A percentile compares a stretch with the other conserved stretches of the same genome.
Evolutionary conservation across 495 filamentous ascomycete species (phyloP).

Genomic region (Xylaria grammica): DNA sequence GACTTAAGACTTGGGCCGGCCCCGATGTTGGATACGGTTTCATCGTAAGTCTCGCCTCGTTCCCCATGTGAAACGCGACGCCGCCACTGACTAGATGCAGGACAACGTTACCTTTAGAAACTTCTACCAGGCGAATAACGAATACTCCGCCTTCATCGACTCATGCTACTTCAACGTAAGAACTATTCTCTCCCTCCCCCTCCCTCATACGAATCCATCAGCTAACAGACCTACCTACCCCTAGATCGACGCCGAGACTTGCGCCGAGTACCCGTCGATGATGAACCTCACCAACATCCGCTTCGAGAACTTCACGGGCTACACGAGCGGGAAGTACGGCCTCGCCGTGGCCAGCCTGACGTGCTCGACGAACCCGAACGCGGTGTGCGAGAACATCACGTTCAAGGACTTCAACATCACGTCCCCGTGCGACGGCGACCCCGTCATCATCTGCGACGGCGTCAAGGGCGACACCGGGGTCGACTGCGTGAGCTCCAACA

Average conservation of each 20-base stretch:
- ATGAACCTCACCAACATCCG: slow-evolving; percentile 61
- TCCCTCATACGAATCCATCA: background rate
- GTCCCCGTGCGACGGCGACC: slow-evolving; percentile 51
- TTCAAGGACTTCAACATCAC: slow-evolving; percentile 58
- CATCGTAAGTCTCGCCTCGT: slow-evolving; percentile 33
- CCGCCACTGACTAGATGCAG: background rate
- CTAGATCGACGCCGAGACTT: slow-evolving; percentile 44
- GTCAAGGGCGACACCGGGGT: slow-evolving; percentile 58
- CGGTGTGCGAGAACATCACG: slow-evolving; percentile 58
- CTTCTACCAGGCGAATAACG: slow-evolving; percentile 61
- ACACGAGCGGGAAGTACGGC: slow-evolving; percentile 55
- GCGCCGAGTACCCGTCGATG: slow-evolving; percentile 54
- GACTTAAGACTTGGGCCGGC: slow-evolving; percentile 63
- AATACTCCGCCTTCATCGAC: slow-evolving; percentile 59
- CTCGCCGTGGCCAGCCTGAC: slow-evolving; percentile 55
- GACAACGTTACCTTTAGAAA: slow-evolving; percentile 65
- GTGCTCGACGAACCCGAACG: slow-evolving; percentile 55
- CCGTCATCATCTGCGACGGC: slow-evolving; percentile 57
- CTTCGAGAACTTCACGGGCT: slow-evolving; percentile 62
- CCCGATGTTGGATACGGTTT: slow-evolving; percentile 59
- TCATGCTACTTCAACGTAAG: slow-evolving; percentile 65
- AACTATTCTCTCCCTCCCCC: slow-evolving; percentile 12
- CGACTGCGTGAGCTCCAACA: slow-evolving; percentile 45
- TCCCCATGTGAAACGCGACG: background rate
- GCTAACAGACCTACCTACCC: background rate